Percentiles rank a stretch among this genome's conserved stretches.
phyloP scores from a whole-genome alignment of 148 eudicot genomes.

The Arctostaphylos glauca region DNA sequence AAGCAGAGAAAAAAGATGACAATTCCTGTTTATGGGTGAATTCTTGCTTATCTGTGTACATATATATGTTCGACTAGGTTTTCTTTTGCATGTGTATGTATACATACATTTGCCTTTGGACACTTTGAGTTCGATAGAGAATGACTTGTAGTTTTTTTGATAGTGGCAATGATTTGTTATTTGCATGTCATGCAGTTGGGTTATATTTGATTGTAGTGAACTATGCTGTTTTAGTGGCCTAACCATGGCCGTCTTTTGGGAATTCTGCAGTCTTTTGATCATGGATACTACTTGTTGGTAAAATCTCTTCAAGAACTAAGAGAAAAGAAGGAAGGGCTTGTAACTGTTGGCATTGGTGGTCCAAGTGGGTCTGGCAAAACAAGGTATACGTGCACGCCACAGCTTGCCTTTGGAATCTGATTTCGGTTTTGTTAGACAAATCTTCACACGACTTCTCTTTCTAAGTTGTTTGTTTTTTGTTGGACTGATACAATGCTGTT shows the following conservation, averaged over 20 bases:
- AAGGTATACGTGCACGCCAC: conserved; percentile 43
- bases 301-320: conserved; percentile 96
- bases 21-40: no score
- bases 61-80: background rate
- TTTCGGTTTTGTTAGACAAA: background rate
- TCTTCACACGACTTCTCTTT: background rate
- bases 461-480: background rate
- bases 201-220: background rate
- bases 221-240: conserved; percentile 2
- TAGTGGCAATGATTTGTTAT: background rate
- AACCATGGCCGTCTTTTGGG: conserved; percentile 12
- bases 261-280: conserved; percentile 78
- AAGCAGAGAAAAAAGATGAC: no score
- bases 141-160: background rate
- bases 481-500: background rate
- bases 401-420: background rate
- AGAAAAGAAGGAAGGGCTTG: conserved; percentile 76
- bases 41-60: background rate
- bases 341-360: conserved; percentile 96
- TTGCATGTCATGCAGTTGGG: background rate
- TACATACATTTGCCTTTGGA: background rate
- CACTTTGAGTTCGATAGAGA: background rate
- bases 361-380: conserved; percentile 98
- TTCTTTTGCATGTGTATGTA: background rate
- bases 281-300: conserved; percentile 85